Conservation (phyloP, 208 protist genomes). For the Angomonas deanei region DNA sequence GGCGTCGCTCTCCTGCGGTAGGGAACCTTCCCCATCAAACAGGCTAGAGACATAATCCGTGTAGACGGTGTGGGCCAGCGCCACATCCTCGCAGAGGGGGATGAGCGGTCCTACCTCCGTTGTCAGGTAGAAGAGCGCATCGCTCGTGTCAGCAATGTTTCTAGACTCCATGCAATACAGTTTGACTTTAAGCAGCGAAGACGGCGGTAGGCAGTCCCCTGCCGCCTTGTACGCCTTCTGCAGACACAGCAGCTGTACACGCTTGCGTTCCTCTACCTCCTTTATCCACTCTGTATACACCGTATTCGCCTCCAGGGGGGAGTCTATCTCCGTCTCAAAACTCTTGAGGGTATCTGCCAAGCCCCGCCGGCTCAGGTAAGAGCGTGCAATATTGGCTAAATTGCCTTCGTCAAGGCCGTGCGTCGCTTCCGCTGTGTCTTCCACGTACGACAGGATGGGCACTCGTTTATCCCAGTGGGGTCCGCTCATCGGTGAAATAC, state of each 20-base stretch:
- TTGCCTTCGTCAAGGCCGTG: conserved; percentile 46
- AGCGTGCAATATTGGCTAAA: conserved; percentile 52
- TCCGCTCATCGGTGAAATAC: background rate
- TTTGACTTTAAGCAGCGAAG: conserved; percentile 40
- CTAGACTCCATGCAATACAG: conserved; percentile 55
- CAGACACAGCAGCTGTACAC: conserved; percentile 52
- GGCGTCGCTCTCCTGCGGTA: background rate
- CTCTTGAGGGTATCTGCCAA: conserved; percentile 48
- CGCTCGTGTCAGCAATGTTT: conserved; percentile 11
- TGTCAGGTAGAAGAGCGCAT: conserved; percentile 32
- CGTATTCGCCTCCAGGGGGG: background rate
- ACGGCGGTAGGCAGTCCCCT: conserved; percentile 33
- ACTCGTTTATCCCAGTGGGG: background rate
- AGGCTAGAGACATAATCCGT: conserved; percentile 9
- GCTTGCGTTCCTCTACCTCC: conserved; percentile 24
- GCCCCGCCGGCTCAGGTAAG: conserved; percentile 57
- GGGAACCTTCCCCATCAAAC: background rate
- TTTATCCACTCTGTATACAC: background rate
- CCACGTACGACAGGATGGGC: conserved; percentile 42
- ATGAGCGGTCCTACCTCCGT: conserved; percentile 42
- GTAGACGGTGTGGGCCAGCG: conserved; percentile 25
- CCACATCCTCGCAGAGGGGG: conserved; percentile 22
- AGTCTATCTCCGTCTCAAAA: conserved; percentile 32
- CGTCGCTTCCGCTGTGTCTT: conserved; percentile 68
- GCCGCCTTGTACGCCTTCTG: conserved; percentile 35